phyloP scores from a whole-genome alignment of 1,284 basidiomycete genomes.

The Meira miltonrushii region DNA sequence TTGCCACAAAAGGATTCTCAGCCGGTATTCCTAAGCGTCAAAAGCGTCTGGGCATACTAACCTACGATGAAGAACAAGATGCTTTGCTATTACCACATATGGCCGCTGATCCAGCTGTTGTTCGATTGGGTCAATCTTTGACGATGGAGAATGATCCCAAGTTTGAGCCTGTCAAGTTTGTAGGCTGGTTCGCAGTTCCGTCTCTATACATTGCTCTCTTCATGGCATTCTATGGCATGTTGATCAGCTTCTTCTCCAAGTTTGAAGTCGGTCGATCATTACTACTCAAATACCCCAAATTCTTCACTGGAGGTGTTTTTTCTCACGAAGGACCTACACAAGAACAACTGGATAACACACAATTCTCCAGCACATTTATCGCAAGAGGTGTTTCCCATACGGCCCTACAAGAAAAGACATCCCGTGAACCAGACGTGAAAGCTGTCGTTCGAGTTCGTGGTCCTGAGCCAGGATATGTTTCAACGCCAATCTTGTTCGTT shows the following conservation, averaged over 20 bases:
- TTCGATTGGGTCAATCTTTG: slow-evolving; percentile 17
- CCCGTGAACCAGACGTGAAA: slow-evolving; percentile 1
- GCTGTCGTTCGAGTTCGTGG: slow-evolving; percentile 10
- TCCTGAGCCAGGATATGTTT: slow-evolving; percentile 15
- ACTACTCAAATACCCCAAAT: slow-evolving; percentile 15
- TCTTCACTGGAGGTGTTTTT: slow-evolving; percentile 18
- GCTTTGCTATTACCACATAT: slow-evolving; percentile 13
- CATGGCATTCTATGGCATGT: background rate
- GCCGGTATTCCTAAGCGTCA: slow-evolving; percentile 11
- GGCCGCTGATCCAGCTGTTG: slow-evolving; percentile 22
- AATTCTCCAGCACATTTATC: slow-evolving; percentile 14
- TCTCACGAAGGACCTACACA: slow-evolving; percentile 18
- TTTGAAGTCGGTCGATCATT: slow-evolving; percentile 13
- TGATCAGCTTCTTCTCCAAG: slow-evolving; percentile 15
- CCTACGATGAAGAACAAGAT: slow-evolving; percentile 4
- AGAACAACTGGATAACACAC: slow-evolving; percentile 13
- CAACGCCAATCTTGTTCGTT: slow-evolving; percentile 19
- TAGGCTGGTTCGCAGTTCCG: slow-evolving; percentile 16
- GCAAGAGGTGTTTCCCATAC: slow-evolving; percentile 14
- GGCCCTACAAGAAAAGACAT: background rate
- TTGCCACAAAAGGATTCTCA: slow-evolving; percentile 11
- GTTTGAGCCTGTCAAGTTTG: slow-evolving; percentile 13
- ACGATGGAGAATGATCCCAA: slow-evolving; percentile 8
- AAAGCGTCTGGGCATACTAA: slow-evolving; percentile 9
- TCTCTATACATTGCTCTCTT: slow-evolving; percentile 11